Evolutionary conservation across 345 rosid genomes (phyloP), one percentile per base, ranked within the genome.

Genomic region (Hypericum perforatum): DNA sequence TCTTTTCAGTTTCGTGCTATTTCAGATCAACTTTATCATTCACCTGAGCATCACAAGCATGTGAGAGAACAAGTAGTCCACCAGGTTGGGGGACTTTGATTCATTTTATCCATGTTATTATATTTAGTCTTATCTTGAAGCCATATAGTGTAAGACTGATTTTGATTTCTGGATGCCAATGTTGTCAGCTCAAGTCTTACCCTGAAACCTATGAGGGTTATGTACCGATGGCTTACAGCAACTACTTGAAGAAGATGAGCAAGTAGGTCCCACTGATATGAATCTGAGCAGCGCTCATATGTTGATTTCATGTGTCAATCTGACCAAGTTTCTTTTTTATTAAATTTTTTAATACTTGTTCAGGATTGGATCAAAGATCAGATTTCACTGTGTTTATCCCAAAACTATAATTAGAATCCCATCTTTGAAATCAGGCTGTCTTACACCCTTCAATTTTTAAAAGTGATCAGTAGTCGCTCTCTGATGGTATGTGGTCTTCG

Each of bases 1-100:
- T 67, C 40, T 71, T 58, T 52, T 39, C 83, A 90, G 97, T 90
- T 86, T 61, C 82, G 95, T 22, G 73, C 97, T 40, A 61, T 86
- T 61, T 84, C 95, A 47, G 97, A 90, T 61, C 97, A 86, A 73
- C 85, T 90, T 40, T 90, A 86, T 60, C 84, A 82, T 43, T 76
- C 97, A 56, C 48, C 87, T 47, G 88, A 86, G 32, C 76, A 82
- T 62, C 95, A 86, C 70, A 76, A 64, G 49, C 59, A 58, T 77
- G 89, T 86, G 63, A 82, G 97, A 58, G 76, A 82, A 46, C 84
- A 74, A 70, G 65, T 90, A 60, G 68, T 80, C 53, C 56, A 67
- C 68, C 95, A 86, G 89, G 95, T 90, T 61, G 52, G 66, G 56
- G 37, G 49, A 45, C 37, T 52, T 63, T 54, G 11, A 39, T 45